These are phyloP conservation scores for Ustilago tritici DNA, from an alignment of 1,284 basidiomycete genomes.

Conservation along the genomic window DNA sequence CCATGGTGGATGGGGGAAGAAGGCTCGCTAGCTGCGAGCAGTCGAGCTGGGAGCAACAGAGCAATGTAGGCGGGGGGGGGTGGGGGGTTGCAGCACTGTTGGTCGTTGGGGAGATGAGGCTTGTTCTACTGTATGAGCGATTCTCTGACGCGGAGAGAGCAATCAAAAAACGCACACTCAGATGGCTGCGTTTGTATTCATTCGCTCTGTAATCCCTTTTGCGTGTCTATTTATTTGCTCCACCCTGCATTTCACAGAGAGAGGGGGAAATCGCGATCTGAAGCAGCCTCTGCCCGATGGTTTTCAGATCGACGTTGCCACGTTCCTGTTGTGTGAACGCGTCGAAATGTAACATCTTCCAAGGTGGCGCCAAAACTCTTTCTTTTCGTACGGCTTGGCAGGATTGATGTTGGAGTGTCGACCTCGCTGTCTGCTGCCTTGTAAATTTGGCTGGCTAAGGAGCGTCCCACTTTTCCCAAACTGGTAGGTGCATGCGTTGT, in stretches of 20 bases:
- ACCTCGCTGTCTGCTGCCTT: slow-evolving; percentile 15
- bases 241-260: slow-evolving; percentile 12
- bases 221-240: slow-evolving; percentile 14
- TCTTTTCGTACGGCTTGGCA: slow-evolving; percentile 16
- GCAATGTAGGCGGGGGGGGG: neutral
- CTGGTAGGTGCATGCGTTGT: slow-evolving; percentile 4
- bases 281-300: neutral
- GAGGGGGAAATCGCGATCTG: neutral
- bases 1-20: slow-evolving; percentile 22
- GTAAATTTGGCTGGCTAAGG: neutral
- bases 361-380: neutral
- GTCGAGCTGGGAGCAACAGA: neutral
- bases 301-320: neutral
- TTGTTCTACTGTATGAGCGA: neutral
- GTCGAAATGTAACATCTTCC: slow-evolving; percentile 16
- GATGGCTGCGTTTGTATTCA: slow-evolving; percentile 15
- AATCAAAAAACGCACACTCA: neutral
- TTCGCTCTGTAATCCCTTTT: slow-evolving; percentile 1
- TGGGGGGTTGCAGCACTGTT: too few relatives aligned
- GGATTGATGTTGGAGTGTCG: neutral
- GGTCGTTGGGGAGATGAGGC: too few relatives aligned
- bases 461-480: neutral
- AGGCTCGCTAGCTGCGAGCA: slow-evolving; percentile 10
- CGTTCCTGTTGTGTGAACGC: slow-evolving; percentile 3
- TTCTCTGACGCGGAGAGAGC: slow-evolving; percentile 4